Conservation (phyloP, 2,329 filamentous ascomycete species). For the Phaeosphaeria sp. region DNA sequence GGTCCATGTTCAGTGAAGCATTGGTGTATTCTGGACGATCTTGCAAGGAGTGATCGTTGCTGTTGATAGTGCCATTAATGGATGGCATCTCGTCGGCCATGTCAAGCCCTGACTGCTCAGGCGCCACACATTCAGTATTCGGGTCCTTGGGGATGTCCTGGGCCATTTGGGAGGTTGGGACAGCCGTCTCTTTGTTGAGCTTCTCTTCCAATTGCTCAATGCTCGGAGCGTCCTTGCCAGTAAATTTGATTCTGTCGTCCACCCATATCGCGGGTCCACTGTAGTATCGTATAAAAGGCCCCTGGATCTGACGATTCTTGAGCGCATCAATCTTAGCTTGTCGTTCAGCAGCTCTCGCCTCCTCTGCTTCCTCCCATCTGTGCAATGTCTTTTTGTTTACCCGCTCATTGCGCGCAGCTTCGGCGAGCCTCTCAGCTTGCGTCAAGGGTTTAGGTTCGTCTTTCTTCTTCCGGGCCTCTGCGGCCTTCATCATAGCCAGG, state of each 20-base stretch:
- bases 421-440: conserved; percentile 81
- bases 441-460: conserved; percentile 82
- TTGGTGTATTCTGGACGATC: conserved; percentile 12
- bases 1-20: conserved; percentile 17
- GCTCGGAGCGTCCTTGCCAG: conserved; percentile 59
- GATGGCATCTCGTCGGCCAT: conserved; percentile 4
- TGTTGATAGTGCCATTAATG: neutral
- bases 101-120: conserved; percentile 3
- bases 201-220: conserved; percentile 47
- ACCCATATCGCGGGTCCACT: conserved; percentile 87
- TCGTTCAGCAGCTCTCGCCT: conserved; percentile 83
- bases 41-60: conserved; percentile 5
- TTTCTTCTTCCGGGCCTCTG: conserved; percentile 70
- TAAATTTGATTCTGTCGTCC: conserved; percentile 73
- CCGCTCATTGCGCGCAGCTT: conserved; percentile 83
- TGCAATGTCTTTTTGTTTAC: conserved; percentile 89
- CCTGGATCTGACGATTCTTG: conserved; percentile 83
- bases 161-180: conserved; percentile 9
- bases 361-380: conserved; percentile 92
- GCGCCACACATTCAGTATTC: neutral
- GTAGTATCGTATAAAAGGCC: conserved; percentile 90
- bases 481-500: conserved; percentile 67
- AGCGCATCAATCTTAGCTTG: conserved; percentile 84
- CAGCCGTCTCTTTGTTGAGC: conserved; percentile 37
- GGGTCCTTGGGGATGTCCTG: conserved; percentile 1